Base-by-base conservation (phyloP, 2,329 filamentous ascomycete genomes). In the Fusarium fracticaudum region DNA sequence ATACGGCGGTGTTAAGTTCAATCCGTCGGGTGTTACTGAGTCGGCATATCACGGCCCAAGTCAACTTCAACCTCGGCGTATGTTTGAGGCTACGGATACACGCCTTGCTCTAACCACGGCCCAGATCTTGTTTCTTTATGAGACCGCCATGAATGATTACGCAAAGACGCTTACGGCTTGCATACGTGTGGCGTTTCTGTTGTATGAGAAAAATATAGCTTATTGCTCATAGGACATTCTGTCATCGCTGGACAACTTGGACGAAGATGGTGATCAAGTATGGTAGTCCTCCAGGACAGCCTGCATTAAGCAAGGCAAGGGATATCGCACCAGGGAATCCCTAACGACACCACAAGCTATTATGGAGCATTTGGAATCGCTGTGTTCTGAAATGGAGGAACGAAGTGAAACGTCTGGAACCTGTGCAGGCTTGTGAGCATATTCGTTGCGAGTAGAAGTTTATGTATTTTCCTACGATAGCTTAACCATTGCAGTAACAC, bases 1-100 rank as follows among this genome's bases (percentile, higher is more conserved):
- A 10, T n/a, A 55, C 8, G 31, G 15, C 26, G 33, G 13, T 35
- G 15, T 26, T n/a, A 31, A 51, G 20, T 38, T 38, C 31, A 26
- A 11, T 3, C 33, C 26, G 38, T 26, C 38, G n/a, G 51, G 29
- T 29, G 38, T 44, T n/a, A 26, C 26, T 43, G 38, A 57, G 50
- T 69, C 53, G 67, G 67, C 60, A 57, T 41, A 43, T 31, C 31
- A 47, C 65, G 65, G 67, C 59, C 59, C 53, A 70, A 41, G 53
- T 44, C 15, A 18, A 38, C 14, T 24, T 24, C 29, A 64, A 50
- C 57, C 45, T 51, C 62, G 55, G 55, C n/a, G 54, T 29, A 18
- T 4, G 15, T 17, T n/a, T 47, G 40, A 40, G 31, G 20, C 22
- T 31, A 26, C 26, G 26, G 26, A 26, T 26, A 26, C 26, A 26